phyloP scores from a whole-genome alignment of 2,329 filamentous ascomycete genomes.

The Macrophomina phaseolina region DNA sequence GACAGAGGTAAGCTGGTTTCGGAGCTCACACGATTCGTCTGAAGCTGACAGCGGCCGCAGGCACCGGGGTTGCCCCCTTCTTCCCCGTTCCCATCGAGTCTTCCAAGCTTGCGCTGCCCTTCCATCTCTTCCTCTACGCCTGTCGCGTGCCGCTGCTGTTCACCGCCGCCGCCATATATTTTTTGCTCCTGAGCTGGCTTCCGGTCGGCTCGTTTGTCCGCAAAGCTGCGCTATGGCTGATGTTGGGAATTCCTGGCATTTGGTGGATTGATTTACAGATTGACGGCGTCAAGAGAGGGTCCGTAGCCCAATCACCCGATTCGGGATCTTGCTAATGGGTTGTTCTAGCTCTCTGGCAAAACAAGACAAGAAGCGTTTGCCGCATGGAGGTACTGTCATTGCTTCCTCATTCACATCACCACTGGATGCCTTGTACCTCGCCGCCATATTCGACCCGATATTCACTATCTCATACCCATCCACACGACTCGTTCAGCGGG shows the following conservation, averaged over 20 bases:
- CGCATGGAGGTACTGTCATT: slow-evolving; percentile 80
- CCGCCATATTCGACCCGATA: slow-evolving; percentile 93
- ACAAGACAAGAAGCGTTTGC: slow-evolving; percentile 73
- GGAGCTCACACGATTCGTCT: slow-evolving; percentile 10
- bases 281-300: slow-evolving; percentile 93
- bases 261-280: slow-evolving; percentile 99
- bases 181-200: slow-evolving; percentile 81
- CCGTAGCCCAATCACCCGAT: slow-evolving; percentile 34
- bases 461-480: slow-evolving; percentile 86
- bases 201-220: slow-evolving; percentile 72
- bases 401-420: slow-evolving; percentile 91
- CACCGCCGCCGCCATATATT: slow-evolving; percentile 71
- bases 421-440: slow-evolving; percentile 90
- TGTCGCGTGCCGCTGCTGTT: slow-evolving; percentile 81
- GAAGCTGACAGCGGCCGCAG: slow-evolving; percentile 54
- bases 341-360: slow-evolving; percentile 66
- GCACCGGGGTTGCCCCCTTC: slow-evolving; percentile 95
- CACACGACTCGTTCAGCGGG: slow-evolving; percentile 73
- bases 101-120: slow-evolving; percentile 66
- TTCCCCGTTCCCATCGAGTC: slow-evolving; percentile 76
- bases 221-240: slow-evolving; percentile 85
- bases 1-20: slow-evolving; percentile 70
- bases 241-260: slow-evolving; percentile 87
- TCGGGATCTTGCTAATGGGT: slow-evolving; percentile 12
- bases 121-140: slow-evolving; percentile 76